Conservation (phyloP, 768 basidiomycete genomes). For the Cubamyces lactineus region DNA sequence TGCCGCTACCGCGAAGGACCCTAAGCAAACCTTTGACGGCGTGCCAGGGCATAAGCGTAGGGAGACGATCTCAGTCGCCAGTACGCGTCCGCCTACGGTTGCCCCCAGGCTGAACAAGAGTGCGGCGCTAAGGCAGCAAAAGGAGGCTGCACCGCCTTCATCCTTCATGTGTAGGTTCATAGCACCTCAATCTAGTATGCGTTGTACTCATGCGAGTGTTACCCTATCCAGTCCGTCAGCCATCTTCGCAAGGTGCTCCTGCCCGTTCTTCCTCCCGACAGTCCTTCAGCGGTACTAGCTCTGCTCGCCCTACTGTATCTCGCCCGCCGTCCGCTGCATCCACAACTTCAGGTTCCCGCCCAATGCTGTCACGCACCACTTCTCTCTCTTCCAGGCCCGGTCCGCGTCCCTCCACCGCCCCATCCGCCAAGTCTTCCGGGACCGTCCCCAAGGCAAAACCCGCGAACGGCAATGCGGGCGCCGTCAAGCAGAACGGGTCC, state of each 20-base stretch:
- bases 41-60: slow-evolving; percentile 85
- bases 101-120: slow-evolving; percentile 49
- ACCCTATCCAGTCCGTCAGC: slow-evolving; percentile 48
- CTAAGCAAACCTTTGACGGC: slow-evolving; percentile 66
- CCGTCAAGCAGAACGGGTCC: neutral
- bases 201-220: neutral
- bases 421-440: neutral
- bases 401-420: slow-evolving; percentile 11
- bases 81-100: slow-evolving; percentile 47
- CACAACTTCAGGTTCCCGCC: neutral
- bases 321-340: slow-evolving; percentile 32
- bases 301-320: slow-evolving; percentile 25
- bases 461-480: neutral
- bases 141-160: slow-evolving; percentile 54
- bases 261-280: slow-evolving; percentile 50
- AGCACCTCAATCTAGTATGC: slow-evolving; percentile 10
- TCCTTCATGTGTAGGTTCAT: slow-evolving; percentile 70
- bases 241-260: slow-evolving; percentile 38
- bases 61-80: slow-evolving; percentile 72
- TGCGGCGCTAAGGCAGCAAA: slow-evolving; percentile 44
- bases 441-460: neutral
- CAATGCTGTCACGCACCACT: slow-evolving; percentile 15
- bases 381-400: slow-evolving; percentile 10
- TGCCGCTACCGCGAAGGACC: slow-evolving; percentile 30
- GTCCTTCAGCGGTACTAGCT: slow-evolving; percentile 30